These are phyloP conservation scores for Cordyceps tenuipes DNA, from an alignment of 2,329 filamentous ascomycete genomes.

Conservation along the genomic window DNA sequence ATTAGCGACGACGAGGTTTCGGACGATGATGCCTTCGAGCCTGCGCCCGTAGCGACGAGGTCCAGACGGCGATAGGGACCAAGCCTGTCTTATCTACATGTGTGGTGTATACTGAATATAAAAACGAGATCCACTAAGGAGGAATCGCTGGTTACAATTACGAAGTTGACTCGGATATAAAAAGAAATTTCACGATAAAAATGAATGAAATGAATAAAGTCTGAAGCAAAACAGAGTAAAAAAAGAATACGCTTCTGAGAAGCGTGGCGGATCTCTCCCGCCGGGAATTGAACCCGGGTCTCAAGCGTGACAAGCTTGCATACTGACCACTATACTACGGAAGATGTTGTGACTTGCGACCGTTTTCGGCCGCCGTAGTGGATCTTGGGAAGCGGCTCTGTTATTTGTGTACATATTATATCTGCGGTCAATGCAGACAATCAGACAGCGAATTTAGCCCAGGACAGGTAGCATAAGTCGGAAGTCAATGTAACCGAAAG, in stretches of 20 bases:
- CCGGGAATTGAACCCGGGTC: conserved; percentile 18
- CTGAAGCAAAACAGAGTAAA: background rate
- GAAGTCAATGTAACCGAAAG: too few species aligned
- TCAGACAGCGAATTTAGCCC: too few species aligned
- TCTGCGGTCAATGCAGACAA: too few species aligned
- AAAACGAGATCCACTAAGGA: background rate
- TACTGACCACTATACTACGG: conserved; percentile 19
- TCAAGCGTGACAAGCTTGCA: conserved; percentile 18
- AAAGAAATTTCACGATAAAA: too few species aligned
- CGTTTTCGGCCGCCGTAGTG: too few species aligned
- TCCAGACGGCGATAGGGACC: conserved; percentile 22
- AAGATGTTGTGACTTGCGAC: conserved; percentile 8
- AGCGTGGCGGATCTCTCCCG: conserved; percentile 15
- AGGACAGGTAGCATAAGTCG: too few species aligned
- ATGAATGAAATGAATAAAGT: too few species aligned
- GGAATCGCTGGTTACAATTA: background rate
- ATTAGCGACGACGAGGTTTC: conserved; percentile 60
- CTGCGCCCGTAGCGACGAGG: conserved; percentile 32
- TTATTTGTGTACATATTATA: too few species aligned
- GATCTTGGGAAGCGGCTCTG: too few species aligned
- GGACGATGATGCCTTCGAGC: conserved; percentile 53
- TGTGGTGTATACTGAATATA: background rate
- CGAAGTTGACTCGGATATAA: too few species aligned
- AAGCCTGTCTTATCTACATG: background rate
- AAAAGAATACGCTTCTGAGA: conserved; percentile 3